phyloP scores from a whole-genome alignment of 495 filamentous ascomycete species.

The Annulohypoxylon bovei region DNA sequence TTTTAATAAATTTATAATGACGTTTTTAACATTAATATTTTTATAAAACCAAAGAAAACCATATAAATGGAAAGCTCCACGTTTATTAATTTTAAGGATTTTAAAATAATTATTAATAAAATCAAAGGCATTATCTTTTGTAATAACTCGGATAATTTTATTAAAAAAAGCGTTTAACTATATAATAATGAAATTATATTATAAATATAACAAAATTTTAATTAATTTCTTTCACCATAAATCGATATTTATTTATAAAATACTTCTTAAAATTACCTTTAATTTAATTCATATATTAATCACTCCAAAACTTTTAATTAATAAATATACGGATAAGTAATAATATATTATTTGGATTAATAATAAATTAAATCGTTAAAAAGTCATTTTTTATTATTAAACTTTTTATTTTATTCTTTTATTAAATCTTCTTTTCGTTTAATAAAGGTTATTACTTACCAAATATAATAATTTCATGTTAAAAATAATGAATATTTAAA shows the following conservation, averaged over 20 bases:
- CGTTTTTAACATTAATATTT: neutral
- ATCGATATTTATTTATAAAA: neutral
- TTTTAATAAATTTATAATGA: neutral
- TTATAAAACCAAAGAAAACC: neutral
- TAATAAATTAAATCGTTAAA: neutral
- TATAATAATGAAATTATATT: neutral
- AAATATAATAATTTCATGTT: neutral
- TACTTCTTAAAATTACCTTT: neutral
- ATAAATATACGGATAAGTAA: neutral
- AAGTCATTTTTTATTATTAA: neutral
- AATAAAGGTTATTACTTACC: neutral
- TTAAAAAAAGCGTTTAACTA: neutral
- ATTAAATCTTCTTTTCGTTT: neutral
- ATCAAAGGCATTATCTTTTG: neutral
- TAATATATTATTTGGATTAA: neutral
- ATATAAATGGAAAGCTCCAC: neutral
- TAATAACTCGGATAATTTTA: neutral
- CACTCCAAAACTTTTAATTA: neutral
- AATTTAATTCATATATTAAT: neutral
- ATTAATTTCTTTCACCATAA: neutral
- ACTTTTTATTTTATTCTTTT: neutral
- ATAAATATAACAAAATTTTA: neutral
- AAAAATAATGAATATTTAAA: too few relatives aligned
- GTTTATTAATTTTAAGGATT: neutral
- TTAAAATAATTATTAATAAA: neutral